Evolutionary conservation across 768 basidiomycete species (phyloP), one percentile per base, ranked within the genome.

Genomic region (Podaxis sp.): DNA sequence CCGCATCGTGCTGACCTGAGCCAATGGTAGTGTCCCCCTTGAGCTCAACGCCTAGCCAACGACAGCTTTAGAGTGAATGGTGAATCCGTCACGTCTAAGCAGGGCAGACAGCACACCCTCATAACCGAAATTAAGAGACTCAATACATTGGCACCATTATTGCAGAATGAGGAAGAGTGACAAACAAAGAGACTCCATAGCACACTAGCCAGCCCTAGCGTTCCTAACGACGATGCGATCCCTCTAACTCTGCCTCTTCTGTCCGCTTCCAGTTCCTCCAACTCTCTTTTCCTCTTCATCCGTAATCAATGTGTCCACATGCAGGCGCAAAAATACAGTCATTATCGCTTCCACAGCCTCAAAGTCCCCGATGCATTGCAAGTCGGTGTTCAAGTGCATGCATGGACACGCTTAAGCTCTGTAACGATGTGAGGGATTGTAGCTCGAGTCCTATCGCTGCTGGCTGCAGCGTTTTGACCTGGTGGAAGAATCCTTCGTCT

Each of bases 11-110:
- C 66, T 6, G 56, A 87, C 93, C 91, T 71, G 91, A 81, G 33
- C 95, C 95, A 62, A 99, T 90, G 20, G 95, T 96, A 58, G 96
- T 91, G 69, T 95, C 91, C 56, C 96, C 96, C 72, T 93, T 93
- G 68, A 99, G 82, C 66, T 98, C 95, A 33, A 93, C 92, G 77
- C 95, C 70, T 94, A 90, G 72, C 93, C 94, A 30, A 98, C 90
- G 53, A 96, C 83, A 5, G 94, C 91, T 71, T 88, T 93, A 2
- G 95, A 91, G 67, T 96, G 93, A 50, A 97, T 93, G 6, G 89
- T 90, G 70, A 92, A 89, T 72, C 91, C 91, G 78, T 94, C 91
- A 67, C 90, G 90, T 75, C 93, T 95, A 13, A 37, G 53, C 56
- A 46, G 15, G 64, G 40, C 28, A 57, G 26, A 55, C 37, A 37